Base-by-base conservation (phyloP, 2,329 filamentous ascomycete species). In the Penicillium thymicola region DNA sequence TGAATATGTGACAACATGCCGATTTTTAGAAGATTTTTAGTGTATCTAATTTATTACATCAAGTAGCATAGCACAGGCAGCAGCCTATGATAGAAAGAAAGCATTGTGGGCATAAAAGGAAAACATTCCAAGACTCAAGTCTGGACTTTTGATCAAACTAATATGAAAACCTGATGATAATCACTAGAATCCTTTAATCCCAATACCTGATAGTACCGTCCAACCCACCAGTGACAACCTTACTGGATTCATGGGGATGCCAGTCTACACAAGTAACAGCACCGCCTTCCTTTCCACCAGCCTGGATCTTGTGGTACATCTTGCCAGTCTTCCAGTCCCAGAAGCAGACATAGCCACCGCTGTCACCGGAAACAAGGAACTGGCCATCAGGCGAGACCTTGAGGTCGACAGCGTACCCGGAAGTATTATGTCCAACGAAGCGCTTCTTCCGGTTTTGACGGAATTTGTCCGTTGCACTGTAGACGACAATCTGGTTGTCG, bases 311-410 rank as follows among this genome's bases (percentile, higher is more conserved):
- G 77, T 96, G 91, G 76, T 91, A 96, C 92, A 99, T 93, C 78
- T 97, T 97, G 75, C 93, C 96, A 38, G 92, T 97, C 84, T 99
- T 99, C 90, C 92, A 99, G 76, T 97, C 94, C 91, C 92, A 99
- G 78, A 97, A 97, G 76, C 90, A 96, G 46, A 96, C 86, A 68
- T 85, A 97, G 36, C 95, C 94, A 16, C 85, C 91, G 50, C 86
- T 90, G 74, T 99, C 94, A 59, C 94, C 94, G 18, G 85, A 89
- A 21, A 86, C 88, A 53, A 99, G 80, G 72, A 97, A 96, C 70
- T 96, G 91, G 0, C 94, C 94, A 72, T 97, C 94, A 0, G 92
- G 90, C 67, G 87, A 91, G 70, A 95, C 89, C 51, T 89, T 87
- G 49, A 99, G 82, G 68, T 96, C 94, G 60, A 97, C 91, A 2